Evolutionary conservation across 176 grass and related monocot genomes (phyloP), one percentile per base, ranked within the genome.

Genomic region (Cenchrus fungigraminus): DNA sequence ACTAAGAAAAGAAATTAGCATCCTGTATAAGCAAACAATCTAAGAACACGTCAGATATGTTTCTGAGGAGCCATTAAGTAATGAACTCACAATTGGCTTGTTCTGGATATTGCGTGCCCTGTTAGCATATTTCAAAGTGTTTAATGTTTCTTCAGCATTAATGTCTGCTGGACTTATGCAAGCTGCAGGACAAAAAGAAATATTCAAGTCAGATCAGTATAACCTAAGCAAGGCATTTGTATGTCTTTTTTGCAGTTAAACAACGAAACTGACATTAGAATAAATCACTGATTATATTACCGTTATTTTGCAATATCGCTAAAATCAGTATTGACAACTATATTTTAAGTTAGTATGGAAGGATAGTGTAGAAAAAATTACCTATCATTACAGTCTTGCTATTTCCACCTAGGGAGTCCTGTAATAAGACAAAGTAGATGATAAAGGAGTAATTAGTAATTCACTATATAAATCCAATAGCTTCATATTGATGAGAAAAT

Each of bases 371-470:
- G 76, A 82, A 82, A 65, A 61, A 66, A 11, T 89, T 92, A 97
- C 97, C 97, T 92, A 99, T 99, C 97, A 99, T 99, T 66, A 94
- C 92, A 73, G 97, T 99, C 86, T 92, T 96, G 86, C 97, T 99
- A 73, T 99, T 99, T 91, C 97, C 97, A 86, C 97, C 97, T 20
- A 99, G 90, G 6, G 97, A 99, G 44, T 99, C 97, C 94, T 99
- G 82, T 77, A 47, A 87, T 73, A 83, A 83, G 42, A 45, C 31
- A 61, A 85, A 83, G 64, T 52, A 57, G 29, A 86, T 64, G 65
- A 73, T 77, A 31, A 43, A 79, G 17, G 37, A 68, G 11, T 49
- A 78, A 10, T 68, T 28, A 84, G 19, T 67, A 20, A 73, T 0
- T 70, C 71, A 54, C 4, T 71, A 65, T 44, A 29, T 45, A 60